These are phyloP conservation scores for Cornus kousa DNA, from an alignment of 148 eudicot species.

Conservation along the genomic window DNA sequence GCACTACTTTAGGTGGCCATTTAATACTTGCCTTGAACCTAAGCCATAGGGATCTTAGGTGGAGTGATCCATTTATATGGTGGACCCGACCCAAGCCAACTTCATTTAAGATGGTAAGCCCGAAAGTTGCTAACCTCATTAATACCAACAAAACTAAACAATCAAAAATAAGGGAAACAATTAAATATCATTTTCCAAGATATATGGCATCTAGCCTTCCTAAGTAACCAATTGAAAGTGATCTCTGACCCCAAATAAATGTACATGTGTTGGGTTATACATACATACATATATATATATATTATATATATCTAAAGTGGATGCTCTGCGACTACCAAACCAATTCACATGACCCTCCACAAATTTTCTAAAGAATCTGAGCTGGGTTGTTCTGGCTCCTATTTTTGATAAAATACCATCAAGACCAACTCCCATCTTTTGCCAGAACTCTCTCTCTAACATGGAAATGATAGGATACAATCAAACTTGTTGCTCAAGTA, in stretches of 20 bases:
- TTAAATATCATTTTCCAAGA: neutral
- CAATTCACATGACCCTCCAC: constrained; percentile 6
- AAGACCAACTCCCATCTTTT: no score
- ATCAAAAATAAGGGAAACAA: neutral
- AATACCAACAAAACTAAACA: neutral
- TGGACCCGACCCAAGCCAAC: neutral
- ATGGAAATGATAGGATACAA: constrained; percentile 16
- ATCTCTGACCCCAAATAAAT: neutral
- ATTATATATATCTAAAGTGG: neutral
- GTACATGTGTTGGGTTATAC: no score
- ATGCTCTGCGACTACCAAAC: neutral
- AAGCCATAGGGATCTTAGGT: no score
- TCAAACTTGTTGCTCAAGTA: constrained; percentile 1
- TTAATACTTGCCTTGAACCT: neutral
- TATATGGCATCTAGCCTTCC: constrained; percentile 8
- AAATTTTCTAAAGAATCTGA: no score
- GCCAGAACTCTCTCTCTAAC: neutral
- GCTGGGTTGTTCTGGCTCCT: no score
- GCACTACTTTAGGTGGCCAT: neutral
- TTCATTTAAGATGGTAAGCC: neutral
- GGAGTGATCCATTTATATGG: neutral
- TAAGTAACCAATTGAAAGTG: constrained; percentile 8
- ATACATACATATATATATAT: no score
- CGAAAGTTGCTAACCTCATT: no score
- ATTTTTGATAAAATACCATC: neutral